phyloP scores from a whole-genome alignment of 192 early-diverging fungal species.

The Lunasporangiospora selenospora region DNA sequence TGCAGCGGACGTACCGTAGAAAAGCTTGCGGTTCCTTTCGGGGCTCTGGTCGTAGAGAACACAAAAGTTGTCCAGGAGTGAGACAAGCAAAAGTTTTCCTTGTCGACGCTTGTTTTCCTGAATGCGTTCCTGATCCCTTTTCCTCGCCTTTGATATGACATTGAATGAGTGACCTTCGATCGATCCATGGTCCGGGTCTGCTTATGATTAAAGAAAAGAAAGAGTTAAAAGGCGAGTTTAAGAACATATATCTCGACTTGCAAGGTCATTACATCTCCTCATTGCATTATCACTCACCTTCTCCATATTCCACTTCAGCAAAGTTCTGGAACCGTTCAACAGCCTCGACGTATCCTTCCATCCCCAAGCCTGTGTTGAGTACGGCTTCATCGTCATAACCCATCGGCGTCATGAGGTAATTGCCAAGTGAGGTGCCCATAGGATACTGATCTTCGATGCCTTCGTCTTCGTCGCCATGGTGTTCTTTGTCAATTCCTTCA shows the following conservation, averaged over 20 bases:
- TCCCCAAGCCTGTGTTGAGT: not conserved
- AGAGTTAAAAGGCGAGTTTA: not conserved
- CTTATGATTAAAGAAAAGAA: not conserved
- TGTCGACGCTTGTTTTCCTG: constrained; percentile 49
- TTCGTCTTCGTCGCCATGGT: not conserved
- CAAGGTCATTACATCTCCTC: no score
- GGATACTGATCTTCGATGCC: not conserved
- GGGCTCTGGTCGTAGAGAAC: constrained; percentile 86
- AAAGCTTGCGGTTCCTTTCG: constrained; percentile 83
- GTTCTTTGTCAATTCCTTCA: not conserved
- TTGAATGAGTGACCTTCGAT: constrained; percentile 14
- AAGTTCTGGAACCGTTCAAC: constrained; percentile 39
- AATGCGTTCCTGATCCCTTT: constrained; percentile 32
- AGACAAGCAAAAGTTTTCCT: constrained; percentile 84
- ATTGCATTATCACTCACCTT: no score
- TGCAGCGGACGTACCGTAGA: constrained; percentile 56
- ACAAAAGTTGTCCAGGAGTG: constrained; percentile 92
- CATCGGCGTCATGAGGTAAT: constrained; percentile 36
- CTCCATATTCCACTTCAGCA: constrained; percentile 44
- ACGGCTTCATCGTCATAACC: constrained; percentile 38
- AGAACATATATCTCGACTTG: no score
- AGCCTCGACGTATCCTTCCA: constrained; percentile 34
- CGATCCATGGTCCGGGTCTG: constrained; percentile 45
- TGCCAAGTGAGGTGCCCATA: constrained; percentile 14
- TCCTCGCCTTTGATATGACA: constrained; percentile 36